phyloP scores from a whole-genome alignment of 2,329 filamentous ascomycete genomes.

The Malbranchea cinnamomea region DNA sequence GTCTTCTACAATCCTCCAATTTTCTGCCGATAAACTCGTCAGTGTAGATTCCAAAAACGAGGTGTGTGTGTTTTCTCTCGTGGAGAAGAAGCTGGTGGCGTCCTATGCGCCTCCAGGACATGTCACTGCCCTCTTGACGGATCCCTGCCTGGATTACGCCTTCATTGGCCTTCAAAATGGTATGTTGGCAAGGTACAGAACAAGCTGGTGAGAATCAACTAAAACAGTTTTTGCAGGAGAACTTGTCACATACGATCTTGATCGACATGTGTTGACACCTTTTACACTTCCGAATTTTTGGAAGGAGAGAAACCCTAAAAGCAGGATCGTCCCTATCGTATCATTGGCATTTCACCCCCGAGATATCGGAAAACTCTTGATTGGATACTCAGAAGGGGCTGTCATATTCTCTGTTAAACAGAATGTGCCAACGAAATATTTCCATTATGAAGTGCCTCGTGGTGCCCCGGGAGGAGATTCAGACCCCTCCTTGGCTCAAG shows the following conservation, averaged over 20 bases:
- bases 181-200: constrained; percentile 20
- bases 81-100: constrained; percentile 49
- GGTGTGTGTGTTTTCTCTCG: constrained; percentile 66
- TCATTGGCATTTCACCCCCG: constrained; percentile 75
- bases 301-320: constrained; percentile 54
- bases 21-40: constrained; percentile 73
- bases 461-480: constrained; percentile 68
- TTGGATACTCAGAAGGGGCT: constrained; percentile 80
- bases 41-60: constrained; percentile 79
- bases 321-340: constrained; percentile 51
- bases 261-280: constrained; percentile 58
- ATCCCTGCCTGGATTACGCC: constrained; percentile 86
- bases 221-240: constrained; percentile 39
- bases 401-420: constrained; percentile 93
- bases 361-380: constrained; percentile 79
- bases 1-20: constrained; percentile 64
- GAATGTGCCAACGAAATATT: constrained; percentile 60
- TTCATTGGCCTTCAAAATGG: constrained; percentile 67
- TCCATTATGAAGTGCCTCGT: constrained; percentile 65
- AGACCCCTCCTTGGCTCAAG: constrained; percentile 47
- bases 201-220: neutral
- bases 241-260: constrained; percentile 82
- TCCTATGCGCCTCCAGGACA: constrained; percentile 63
- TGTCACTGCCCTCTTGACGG: constrained; percentile 59
- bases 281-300: constrained; percentile 83